phyloP scores from a whole-genome alignment of 371 early-diverging fungal species.

The Blakeslea trispora region DNA sequence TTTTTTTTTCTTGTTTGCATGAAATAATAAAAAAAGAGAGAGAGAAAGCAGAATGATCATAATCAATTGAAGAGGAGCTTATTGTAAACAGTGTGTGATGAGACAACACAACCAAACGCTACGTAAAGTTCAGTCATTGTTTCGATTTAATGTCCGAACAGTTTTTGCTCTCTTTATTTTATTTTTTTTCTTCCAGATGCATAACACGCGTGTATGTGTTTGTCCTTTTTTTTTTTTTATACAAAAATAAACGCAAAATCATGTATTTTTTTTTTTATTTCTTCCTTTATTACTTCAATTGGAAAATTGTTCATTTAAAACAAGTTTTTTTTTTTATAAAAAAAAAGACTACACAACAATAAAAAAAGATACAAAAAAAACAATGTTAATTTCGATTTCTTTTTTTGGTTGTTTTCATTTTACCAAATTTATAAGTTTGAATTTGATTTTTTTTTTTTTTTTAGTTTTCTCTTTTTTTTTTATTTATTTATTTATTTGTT shows the following conservation, averaged over 20 bases:
- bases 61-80: conserved; percentile 8
- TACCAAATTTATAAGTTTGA: conserved; percentile 17
- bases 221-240: too few species aligned
- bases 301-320: too few species aligned
- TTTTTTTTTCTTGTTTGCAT: too few species aligned
- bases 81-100: background rate
- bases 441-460: background rate
- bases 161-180: too few species aligned
- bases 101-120: background rate
- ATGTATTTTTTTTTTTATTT: too few species aligned
- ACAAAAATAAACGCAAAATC: too few species aligned
- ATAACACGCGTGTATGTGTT: too few species aligned
- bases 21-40: too few species aligned
- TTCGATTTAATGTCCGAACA: too few species aligned
- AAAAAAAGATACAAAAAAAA: background rate
- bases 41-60: background rate
- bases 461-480: background rate
- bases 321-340: too few species aligned
- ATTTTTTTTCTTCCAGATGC: too few species aligned
- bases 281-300: too few species aligned
- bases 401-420: conserved; percentile 17
- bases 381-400: background rate
- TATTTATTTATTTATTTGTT: background rate
- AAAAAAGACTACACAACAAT: background rate
- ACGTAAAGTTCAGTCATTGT: background rate